Evolutionary conservation across 192 early-diverging fungal genomes (phyloP).

Genomic region (Fimicolochytrium jonesii): DNA sequence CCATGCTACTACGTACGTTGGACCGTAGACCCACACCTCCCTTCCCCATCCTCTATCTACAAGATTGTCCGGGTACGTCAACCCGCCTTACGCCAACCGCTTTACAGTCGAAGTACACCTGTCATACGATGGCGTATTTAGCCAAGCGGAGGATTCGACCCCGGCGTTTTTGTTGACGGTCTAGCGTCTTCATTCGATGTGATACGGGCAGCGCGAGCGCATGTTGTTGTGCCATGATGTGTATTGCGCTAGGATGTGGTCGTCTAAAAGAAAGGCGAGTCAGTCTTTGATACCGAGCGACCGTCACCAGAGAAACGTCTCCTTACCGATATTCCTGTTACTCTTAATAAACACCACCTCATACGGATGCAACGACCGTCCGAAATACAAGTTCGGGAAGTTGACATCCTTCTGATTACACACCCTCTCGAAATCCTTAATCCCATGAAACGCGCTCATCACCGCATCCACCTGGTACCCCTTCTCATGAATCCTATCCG

Average conservation of each 20-base stretch:
- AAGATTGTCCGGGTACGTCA: too few relatives aligned
- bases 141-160: too few relatives aligned
- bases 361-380: conserved; percentile 7
- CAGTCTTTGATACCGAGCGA: not conserved
- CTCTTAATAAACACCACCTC: conserved; percentile 13
- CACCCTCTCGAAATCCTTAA: not conserved
- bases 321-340: conserved; percentile 7
- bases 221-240: conserved; percentile 11
- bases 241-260: conserved; percentile 1
- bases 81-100: too few relatives aligned
- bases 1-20: too few relatives aligned
- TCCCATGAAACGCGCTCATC: not conserved
- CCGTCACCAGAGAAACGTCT: not conserved
- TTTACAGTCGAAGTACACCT: too few relatives aligned
- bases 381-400: conserved; percentile 1
- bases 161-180: too few relatives aligned
- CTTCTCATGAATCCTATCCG: not conserved
- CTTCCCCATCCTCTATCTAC: too few relatives aligned
- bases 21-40: too few relatives aligned
- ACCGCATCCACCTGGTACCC: not conserved
- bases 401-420: conserved; percentile 3
- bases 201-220: not conserved
- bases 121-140: too few relatives aligned
- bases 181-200: too few relatives aligned
- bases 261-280: not conserved